Evolutionary conservation across 306 rosid genomes (phyloP).

Genomic region (Fragaria vesca): DNA sequence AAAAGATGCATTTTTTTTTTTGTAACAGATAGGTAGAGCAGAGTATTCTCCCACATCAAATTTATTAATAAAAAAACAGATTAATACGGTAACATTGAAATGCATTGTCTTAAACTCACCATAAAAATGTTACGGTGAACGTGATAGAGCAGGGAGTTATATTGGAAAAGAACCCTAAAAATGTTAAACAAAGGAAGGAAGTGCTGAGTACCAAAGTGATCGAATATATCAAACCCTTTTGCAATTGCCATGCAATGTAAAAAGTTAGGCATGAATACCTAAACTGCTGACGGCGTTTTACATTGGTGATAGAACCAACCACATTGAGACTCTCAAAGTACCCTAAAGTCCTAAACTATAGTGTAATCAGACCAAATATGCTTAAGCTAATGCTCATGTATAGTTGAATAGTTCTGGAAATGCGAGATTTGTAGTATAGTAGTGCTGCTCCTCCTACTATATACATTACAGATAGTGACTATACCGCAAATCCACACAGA

Average conservation of each 20-base stretch:
- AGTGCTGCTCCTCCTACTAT: not conserved
- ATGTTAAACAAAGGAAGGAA: not conserved
- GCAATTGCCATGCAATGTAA: conserved; percentile 4
- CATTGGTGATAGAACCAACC: not conserved
- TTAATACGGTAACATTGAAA: too few species aligned
- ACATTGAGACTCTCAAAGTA: conserved; percentile 1
- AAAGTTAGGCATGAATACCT: not conserved
- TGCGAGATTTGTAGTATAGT: not conserved
- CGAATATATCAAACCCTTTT: not conserved
- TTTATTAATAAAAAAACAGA: too few species aligned
- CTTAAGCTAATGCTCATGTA: conserved; percentile 9
- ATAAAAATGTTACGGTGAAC: conserved; percentile 5
- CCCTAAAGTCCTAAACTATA: not conserved
- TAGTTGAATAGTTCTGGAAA: conserved; percentile 11
- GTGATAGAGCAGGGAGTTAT: not conserved
- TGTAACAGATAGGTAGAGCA: too few species aligned
- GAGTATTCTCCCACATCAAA: too few species aligned
- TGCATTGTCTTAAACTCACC: not conserved
- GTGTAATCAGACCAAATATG: not conserved
- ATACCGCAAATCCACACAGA: not conserved
- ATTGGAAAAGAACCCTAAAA: not conserved
- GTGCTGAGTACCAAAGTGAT: not conserved
- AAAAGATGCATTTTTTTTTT: too few species aligned
- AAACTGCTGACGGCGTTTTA: conserved; percentile 24
- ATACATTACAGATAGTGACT: not conserved